A percentile compares a stretch with the other conserved stretches of the same genome.
Conservation (phyloP, 1,284 basidiomycete species). For the Papiliotrema nemorosa region DNA sequence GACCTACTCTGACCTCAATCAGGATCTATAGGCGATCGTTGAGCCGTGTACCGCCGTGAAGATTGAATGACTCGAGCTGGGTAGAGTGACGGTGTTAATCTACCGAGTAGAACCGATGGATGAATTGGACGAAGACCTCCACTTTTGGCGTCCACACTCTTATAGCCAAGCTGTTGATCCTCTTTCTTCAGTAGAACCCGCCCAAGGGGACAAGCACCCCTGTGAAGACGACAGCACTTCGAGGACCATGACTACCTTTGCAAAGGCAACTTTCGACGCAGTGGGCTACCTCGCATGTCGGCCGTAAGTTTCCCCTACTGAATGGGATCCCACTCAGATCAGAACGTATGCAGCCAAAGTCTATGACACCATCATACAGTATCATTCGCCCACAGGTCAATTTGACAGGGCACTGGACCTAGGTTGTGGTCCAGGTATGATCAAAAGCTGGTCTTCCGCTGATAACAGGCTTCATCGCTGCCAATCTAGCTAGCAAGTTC, state of each 20-base stretch:
- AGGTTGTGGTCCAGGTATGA: slow-evolving; percentile 74
- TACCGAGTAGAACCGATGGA: slow-evolving; percentile 1
- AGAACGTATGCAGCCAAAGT: slow-evolving; percentile 29
- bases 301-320: slow-evolving; percentile 21
- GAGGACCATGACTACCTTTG: slow-evolving; percentile 29
- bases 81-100: neutral
- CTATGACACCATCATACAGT: slow-evolving; percentile 26
- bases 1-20: neutral
- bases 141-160: slow-evolving; percentile 2
- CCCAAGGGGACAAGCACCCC: neutral
- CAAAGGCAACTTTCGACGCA: slow-evolving; percentile 32
- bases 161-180: too few species aligned
- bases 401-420: slow-evolving; percentile 58
- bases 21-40: neutral
- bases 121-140: too few species aligned
- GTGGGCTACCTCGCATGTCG: slow-evolving; percentile 32
- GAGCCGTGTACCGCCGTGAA: neutral
- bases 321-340: neutral
- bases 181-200: too few species aligned
- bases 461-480: slow-evolving; percentile 56
- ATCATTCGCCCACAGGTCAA: slow-evolving; percentile 21
- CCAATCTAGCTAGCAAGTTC: slow-evolving; percentile 59
- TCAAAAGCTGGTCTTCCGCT: neutral
- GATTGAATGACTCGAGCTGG: neutral
- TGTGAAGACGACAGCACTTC: neutral